Evolutionary conservation across 768 basidiomycete species (phyloP), one percentile per base, ranked within the genome.

Genomic region (Cystobasidium ongulense): DNA sequence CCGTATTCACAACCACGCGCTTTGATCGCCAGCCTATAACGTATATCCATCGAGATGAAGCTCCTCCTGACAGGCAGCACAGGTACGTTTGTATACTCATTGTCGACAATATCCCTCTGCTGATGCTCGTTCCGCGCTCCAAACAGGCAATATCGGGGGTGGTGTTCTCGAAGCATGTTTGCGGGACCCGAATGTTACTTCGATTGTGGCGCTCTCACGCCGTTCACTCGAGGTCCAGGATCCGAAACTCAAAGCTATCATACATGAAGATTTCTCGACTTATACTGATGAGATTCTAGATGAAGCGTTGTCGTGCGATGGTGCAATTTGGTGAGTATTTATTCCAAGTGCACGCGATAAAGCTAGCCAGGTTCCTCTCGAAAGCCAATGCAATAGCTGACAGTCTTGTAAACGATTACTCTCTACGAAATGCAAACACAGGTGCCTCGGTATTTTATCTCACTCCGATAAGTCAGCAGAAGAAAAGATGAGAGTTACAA

Each of bases 191-290:
- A 5, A 2, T 39, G 43, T 64, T 2, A 41, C 31, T 8, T 36
- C 33, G 23, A 38, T 64, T 35, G 63, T 64, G 39, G 63, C 63
- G 3, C 33, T 64, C 2, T 39, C 63, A 13, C 17, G 63, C 17
- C 31, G 63, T 2, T 25, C 63, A 7, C 25, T 64, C 7, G 15
- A 35, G 33, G 11, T 36, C 27, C 31, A 64, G 13, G 27, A 64
- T 64, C 21, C 63, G 23, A 64, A 64, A n/a, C 4, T 64, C 4
- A 64, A 64, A 17, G 36, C 21, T 13, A 64, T 64, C 63, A 15
- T 64, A 5, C 63, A 64, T 46, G 25, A 27, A 11, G 63, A 64
- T 39, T 64, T 39, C 43, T 27, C 36, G 3, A 64, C 23, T 35
- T 64, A 64, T 46, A 46, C 11, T 35, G 63, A 36, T 15, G 57